Conservation (phyloP, 352 stramenopile genomes). For the Phytophthora vignae region DNA sequence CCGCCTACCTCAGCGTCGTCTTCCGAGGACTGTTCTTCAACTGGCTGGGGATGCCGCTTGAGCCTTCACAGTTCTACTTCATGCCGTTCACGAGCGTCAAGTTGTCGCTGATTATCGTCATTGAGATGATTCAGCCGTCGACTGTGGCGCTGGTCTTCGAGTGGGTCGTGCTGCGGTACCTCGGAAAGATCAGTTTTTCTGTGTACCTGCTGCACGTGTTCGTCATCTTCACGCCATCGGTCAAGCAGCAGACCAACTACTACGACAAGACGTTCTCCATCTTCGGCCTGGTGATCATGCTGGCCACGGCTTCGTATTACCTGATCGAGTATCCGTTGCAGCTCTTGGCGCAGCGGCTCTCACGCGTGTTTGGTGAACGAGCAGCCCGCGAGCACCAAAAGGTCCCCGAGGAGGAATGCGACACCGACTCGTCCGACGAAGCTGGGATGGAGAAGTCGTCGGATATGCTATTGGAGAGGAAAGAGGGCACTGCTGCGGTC, state of each 20-base stretch:
- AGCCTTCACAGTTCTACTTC: neutral
- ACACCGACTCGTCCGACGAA: slow-evolving; percentile 12
- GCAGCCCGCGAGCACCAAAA: slow-evolving; percentile 24
- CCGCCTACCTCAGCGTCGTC: slow-evolving; percentile 13
- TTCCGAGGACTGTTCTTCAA: too few relatives aligned
- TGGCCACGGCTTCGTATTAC: slow-evolving; percentile 42
- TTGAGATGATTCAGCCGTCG: slow-evolving; percentile 40
- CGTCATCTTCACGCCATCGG: slow-evolving; percentile 28
- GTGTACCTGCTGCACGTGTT: slow-evolving; percentile 54
- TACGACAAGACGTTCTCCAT: slow-evolving; percentile 24
- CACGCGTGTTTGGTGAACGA: slow-evolving; percentile 5
- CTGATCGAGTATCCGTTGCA: slow-evolving; percentile 47
- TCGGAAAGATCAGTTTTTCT: slow-evolving; percentile 49
- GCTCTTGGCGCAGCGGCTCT: slow-evolving; percentile 18
- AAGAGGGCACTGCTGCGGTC: neutral
- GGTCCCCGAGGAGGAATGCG: slow-evolving; percentile 10
- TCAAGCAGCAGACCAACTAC: slow-evolving; percentile 17
- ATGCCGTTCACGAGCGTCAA: slow-evolving; percentile 6
- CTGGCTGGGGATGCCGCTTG: neutral
- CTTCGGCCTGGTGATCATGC: slow-evolving; percentile 33
- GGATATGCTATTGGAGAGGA: neutral
- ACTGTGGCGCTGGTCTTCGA: slow-evolving; percentile 36
- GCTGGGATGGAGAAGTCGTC: neutral
- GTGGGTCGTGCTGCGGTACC: slow-evolving; percentile 39
- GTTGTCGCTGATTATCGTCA: slow-evolving; percentile 29